phyloP scores from a whole-genome alignment of 108 stramenopile species.

The Phaeodactylum tricornutum region DNA sequence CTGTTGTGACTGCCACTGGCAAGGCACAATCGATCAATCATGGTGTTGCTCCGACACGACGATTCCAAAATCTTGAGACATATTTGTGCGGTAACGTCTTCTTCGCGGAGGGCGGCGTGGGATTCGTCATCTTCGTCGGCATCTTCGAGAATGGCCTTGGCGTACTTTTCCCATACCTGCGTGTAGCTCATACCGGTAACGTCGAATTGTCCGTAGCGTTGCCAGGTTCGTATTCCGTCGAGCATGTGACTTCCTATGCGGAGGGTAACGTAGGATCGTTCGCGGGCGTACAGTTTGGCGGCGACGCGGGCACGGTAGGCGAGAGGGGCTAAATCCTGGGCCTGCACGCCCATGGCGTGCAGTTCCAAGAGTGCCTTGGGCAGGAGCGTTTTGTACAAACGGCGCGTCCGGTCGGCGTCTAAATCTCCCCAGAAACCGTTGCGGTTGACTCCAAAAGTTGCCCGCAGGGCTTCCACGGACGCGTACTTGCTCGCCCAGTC shows the following conservation, averaged over 20 bases:
- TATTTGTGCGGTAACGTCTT: constrained; percentile 64
- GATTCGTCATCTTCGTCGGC: constrained; percentile 31
- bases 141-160: constrained; percentile 31
- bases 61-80: constrained; percentile 86
- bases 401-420: constrained; percentile 55
- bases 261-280: constrained; percentile 73
- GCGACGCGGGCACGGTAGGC: constrained; percentile 87
- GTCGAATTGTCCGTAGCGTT: constrained; percentile 76
- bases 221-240: constrained; percentile 81
- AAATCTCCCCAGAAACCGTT: constrained; percentile 84
- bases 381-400: constrained; percentile 73
- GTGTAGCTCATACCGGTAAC: constrained; percentile 85
- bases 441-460: constrained; percentile 70
- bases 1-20: too few species aligned
- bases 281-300: constrained; percentile 87
- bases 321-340: constrained; percentile 83
- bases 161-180: constrained; percentile 91
- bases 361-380: constrained; percentile 73
- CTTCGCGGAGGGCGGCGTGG: too few species aligned
- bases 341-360: constrained; percentile 23
- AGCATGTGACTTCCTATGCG: constrained; percentile 69
- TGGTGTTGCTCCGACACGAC: constrained; percentile 76
- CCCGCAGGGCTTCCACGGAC: constrained; percentile 51
- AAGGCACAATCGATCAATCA: constrained; percentile 65
- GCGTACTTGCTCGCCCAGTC: constrained; percentile 77